A percentile compares a stretch with the other conserved stretches of the same genome.
phyloP scores from a whole-genome alignment of 2,329 filamentous ascomycete genomes.

The Volutella citrinella region DNA sequence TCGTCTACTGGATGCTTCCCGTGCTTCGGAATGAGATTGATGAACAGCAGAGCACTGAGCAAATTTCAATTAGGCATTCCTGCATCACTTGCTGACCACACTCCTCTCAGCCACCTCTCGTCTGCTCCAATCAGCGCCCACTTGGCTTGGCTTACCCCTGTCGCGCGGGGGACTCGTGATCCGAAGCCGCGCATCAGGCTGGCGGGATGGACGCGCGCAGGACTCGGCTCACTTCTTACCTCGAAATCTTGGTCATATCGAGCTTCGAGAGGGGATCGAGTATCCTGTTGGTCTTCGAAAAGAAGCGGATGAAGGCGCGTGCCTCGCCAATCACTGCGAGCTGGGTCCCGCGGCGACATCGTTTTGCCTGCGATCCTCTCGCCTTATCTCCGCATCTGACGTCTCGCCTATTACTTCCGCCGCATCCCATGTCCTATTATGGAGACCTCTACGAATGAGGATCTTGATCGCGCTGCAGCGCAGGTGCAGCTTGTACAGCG shows the following conservation, averaged over 20 bases:
- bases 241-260: slow-evolving; percentile 1
- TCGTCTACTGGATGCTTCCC: not conserved
- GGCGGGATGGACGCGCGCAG: too few species aligned
- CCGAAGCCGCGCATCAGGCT: not conserved
- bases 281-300: too few species aligned
- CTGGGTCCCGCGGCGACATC: too few species aligned
- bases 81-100: not conserved
- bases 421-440: too few species aligned
- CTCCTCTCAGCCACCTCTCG: not conserved
- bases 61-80: not conserved
- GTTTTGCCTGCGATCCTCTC: too few species aligned
- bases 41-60: not conserved
- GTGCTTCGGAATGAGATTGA: not conserved
- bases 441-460: not conserved
- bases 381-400: too few species aligned
- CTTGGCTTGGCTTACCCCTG: slow-evolving; percentile 1
- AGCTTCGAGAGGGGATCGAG: too few species aligned
- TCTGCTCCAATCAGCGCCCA: not conserved
- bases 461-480: too few species aligned
- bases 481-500: not conserved
- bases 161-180: not conserved
- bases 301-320: too few species aligned
- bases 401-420: too few species aligned
- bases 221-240: too few species aligned
- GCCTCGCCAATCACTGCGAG: too few species aligned